Evolutionary conservation across 208 protist genomes (phyloP), one percentile per base, ranked within the genome.

Genomic region (Crithidia fasciculata): DNA sequence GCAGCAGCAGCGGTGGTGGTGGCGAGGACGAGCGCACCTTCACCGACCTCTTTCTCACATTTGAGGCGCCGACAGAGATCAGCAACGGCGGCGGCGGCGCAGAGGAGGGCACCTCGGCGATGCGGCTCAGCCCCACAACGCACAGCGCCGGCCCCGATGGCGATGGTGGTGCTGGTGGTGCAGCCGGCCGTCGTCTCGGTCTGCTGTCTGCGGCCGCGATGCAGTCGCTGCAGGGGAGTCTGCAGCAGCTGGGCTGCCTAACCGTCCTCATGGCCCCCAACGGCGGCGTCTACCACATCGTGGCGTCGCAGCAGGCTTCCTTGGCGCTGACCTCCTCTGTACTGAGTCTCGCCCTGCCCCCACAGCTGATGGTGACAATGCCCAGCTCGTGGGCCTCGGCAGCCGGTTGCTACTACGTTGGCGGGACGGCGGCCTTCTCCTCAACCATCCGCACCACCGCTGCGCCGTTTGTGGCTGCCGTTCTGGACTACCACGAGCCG

Each of bases 221-320:
- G 70, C 47, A 36, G 47, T 36, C 50, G 9, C 53, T 75, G 28
- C 59, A 63, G 41, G 12, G 44, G 12, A 61, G 70, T 12, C 53
- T 75, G 43, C 12, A 39, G 8, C 53, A 47, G 43, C 47, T 75
- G 9, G 70, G 70, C 52, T 75, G 70, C 8, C 60, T 75, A 3
- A 7, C n/a, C n/a, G 54, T 61, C 15, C 70, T 75, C 16, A 60
- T 62, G 53, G 8, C 60, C 1, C 49, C 70, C 2, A 64, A 62
- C 19, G 60, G 70, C 8, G 70, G 70, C 8, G 70, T 68, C 12
- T 75, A 75, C 53, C 70, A 75, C 70, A 45, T 75, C 60, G 70
- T 75, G 8, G 58, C 62, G 5, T 75, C 70, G 6, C 45, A 57
- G 13, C 60, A 62, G 13, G 70, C 70, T 8, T 62, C 18, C 0